These are phyloP conservation scores for Eustoma russellianum DNA, from an alignment of 257 asterid species.

Conservation along the genomic window DNA sequence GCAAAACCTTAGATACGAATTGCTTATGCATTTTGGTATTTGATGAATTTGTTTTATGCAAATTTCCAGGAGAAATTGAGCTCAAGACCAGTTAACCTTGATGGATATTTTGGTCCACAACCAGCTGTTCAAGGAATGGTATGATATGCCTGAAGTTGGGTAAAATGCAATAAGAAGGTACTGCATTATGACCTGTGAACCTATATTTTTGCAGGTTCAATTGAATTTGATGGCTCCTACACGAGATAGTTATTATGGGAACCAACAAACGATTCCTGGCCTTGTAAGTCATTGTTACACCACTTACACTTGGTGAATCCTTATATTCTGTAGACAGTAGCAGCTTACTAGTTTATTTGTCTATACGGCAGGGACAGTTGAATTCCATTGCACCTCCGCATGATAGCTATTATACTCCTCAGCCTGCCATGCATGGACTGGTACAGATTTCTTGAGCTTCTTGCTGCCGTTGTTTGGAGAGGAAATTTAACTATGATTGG, in stretches of 20 bases:
- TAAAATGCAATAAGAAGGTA: conserved; percentile 2
- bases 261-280: conserved; percentile 76
- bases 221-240: conserved; percentile 80
- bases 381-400: conserved; percentile 82
- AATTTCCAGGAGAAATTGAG: conserved; percentile 64
- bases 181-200: conserved; percentile 13
- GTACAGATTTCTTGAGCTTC: conserved; percentile 26
- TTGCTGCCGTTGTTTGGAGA: not conserved
- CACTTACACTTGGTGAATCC: conserved; percentile 3
- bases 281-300: conserved; percentile 42
- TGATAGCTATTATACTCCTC: conserved; percentile 68
- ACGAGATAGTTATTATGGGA: conserved; percentile 69
- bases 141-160: conserved; percentile 15
- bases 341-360: conserved; percentile 5
- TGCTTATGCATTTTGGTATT: not conserved
- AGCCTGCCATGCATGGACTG: conserved; percentile 75
- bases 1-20: not conserved
- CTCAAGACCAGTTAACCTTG: conserved; percentile 65
- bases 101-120: conserved; percentile 66
- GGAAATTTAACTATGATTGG: conserved; percentile 4
- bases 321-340: not conserved
- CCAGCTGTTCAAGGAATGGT: conserved; percentile 88
- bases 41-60: conserved; percentile 7
- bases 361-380: conserved; percentile 69
- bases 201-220: conserved; percentile 51